Evolutionary conservation across 1,139 yeast species (phyloP).

Genomic region (Lizanozyma gosingica): DNA sequence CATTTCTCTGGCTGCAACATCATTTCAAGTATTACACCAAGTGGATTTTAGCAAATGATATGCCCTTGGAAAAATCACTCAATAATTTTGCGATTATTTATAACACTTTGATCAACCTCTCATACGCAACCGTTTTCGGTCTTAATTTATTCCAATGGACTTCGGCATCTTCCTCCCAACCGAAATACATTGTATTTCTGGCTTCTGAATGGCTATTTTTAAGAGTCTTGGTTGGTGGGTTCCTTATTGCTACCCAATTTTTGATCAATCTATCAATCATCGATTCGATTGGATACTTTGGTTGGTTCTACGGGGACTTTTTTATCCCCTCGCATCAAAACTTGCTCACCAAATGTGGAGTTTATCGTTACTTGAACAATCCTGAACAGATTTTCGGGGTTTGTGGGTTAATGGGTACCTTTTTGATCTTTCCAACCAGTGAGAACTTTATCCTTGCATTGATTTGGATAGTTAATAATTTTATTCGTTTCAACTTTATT

Average conservation of each 20-base stretch:
- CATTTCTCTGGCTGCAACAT: constrained; percentile 53
- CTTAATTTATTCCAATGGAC: constrained; percentile 25
- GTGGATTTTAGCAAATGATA: constrained; percentile 57
- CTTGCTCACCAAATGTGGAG: constrained; percentile 66
- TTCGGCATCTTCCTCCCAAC: constrained; percentile 9
- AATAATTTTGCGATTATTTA: constrained; percentile 72
- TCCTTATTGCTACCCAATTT: constrained; percentile 51
- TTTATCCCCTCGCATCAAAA: constrained; percentile 45
- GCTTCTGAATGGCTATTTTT: constrained; percentile 38
- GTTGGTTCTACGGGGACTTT: constrained; percentile 89
- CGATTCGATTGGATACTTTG: constrained; percentile 72
- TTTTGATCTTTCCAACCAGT: constrained; percentile 51
- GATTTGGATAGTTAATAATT: constrained; percentile 62
- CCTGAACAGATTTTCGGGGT: constrained; percentile 81
- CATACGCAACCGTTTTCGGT: constrained; percentile 39
- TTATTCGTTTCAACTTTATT: constrained; percentile 61
- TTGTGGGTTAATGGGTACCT: constrained; percentile 77
- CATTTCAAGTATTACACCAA: constrained; percentile 57
- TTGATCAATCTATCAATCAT: constrained; percentile 70
- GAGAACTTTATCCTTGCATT: constrained; percentile 49
- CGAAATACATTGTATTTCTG: not conserved
- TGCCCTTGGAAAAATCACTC: constrained; percentile 60
- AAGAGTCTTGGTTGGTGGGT: constrained; percentile 48
- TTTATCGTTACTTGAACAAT: constrained; percentile 74
- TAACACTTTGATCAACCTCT: constrained; percentile 41